These are phyloP conservation scores for Saccharomycopsis sp. DNA, from an alignment of 805 yeast species.

Conservation along the genomic window DNA sequence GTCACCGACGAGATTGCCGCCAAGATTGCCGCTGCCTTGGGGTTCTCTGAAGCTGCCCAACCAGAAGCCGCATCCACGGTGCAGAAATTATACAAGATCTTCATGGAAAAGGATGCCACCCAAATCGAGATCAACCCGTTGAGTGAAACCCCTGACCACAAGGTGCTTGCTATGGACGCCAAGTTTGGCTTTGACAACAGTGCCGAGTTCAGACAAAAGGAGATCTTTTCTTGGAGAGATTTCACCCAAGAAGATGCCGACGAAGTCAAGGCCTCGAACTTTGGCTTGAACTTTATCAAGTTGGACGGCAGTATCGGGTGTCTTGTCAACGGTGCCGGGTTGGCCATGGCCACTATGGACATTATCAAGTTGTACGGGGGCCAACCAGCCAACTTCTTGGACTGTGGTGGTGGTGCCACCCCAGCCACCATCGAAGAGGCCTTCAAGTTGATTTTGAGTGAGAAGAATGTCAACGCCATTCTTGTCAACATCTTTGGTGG, in stretches of 20 bases:
- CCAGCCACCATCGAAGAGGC: slow-evolving; percentile 97
- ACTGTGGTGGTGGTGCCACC: slow-evolving; percentile 99
- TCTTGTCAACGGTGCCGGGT: slow-evolving; percentile 98
- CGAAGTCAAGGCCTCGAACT: slow-evolving; percentile 86
- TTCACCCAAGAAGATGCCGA: slow-evolving; percentile 95
- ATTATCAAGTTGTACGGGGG: slow-evolving; percentile 98
- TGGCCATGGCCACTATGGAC: slow-evolving; percentile 99
- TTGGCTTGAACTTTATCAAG: slow-evolving; percentile 91
- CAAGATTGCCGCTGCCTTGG: slow-evolving; percentile 70
- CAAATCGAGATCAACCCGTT: slow-evolving; percentile 98
- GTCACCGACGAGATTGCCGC: slow-evolving; percentile 69
- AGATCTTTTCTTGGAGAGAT: slow-evolving; percentile 95
- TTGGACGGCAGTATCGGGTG: slow-evolving; percentile 98
- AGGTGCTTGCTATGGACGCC: slow-evolving; percentile 97
- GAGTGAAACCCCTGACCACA: slow-evolving; percentile 83
- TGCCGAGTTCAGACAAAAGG: slow-evolving; percentile 90
- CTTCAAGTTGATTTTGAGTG: slow-evolving; percentile 84
- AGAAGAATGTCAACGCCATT: slow-evolving; percentile 83
- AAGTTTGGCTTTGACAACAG: slow-evolving; percentile 97
- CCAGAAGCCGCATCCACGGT: slow-evolving; percentile 84
- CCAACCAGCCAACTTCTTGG: slow-evolving; percentile 97
- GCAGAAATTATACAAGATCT: slow-evolving; percentile 80
- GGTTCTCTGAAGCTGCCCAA: slow-evolving; percentile 68
- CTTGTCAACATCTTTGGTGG: slow-evolving; percentile 99
- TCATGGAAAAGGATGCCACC: slow-evolving; percentile 87